Base-by-base conservation (phyloP, 768 basidiomycete genomes). In the Omphalotus guepiniiformis region DNA sequence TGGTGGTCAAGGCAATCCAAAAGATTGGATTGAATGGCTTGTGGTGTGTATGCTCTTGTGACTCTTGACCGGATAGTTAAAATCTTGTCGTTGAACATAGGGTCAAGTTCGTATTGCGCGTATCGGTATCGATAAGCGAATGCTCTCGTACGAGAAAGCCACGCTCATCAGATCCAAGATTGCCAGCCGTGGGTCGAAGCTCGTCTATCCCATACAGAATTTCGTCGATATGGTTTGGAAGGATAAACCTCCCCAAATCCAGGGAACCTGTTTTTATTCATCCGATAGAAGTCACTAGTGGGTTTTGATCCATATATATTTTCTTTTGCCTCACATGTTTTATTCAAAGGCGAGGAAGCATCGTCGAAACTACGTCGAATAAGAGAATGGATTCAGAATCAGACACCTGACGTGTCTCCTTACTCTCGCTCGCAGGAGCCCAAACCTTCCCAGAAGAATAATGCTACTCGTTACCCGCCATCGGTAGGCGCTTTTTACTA, bases 51-150 rank as follows among this genome's bases (percentile, higher is more conserved):
- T 47, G 18, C 16, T 53, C 51, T 21, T 39, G 27, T 36, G 19
- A 30, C 16, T 21, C 36, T 15, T 25, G 16, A 21, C 34, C 26
- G 38, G 2, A 35, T 50, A 39, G 23, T 29, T 34, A 8, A 22
- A 40, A 4, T 22, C 15, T 40, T 8, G 6, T 8, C n/a, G 8
- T 26, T 18, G 19, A 22, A 49, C 26, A 42, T 52, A 15, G 43
- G 7, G 6, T 15, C 15, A 21, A 22, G 25, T 40, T 22, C 37
- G 8, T 6, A 36, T 68, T 64, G 49, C 74, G 22, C 72, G 79
- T 56, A 79, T 94, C 39, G 92, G 92, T 11, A 75, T 93, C 46
- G 92, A 94, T 62, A 85, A 89, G 2, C 80, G 88, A 9, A 84
- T 91, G 79, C 66, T 93, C 47, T 78, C 88, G 0, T 80, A 86